Percentiles rank a stretch among this genome's conserved stretches.
Evolutionary conservation across 345 rosid genomes (phyloP).

Genomic region (Erucastrum elatum): DNA sequence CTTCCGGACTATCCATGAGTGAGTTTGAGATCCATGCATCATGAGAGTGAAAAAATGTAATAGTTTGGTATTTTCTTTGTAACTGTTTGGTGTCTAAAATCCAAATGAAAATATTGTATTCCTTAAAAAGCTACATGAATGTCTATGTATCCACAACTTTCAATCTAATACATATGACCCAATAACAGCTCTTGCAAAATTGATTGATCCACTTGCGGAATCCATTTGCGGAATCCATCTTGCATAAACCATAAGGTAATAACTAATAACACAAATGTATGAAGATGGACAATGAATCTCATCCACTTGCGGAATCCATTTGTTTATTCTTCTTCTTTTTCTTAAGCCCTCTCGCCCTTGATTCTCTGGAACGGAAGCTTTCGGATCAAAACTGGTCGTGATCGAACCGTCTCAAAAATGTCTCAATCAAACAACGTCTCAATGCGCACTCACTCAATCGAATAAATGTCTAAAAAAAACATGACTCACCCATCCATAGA

Average conservation of each 20-base stretch:
- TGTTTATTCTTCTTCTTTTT: background rate
- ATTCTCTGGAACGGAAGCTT: background rate
- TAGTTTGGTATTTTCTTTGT: constrained; percentile 19
- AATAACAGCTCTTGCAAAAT: constrained; percentile 15
- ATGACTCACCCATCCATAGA: too few relatives aligned
- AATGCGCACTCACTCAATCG: too few relatives aligned
- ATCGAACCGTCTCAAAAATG: too few relatives aligned
- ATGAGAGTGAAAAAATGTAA: background rate
- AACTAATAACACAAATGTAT: background rate
- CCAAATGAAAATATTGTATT: background rate
- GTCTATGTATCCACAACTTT: constrained; percentile 24
- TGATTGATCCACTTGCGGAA: too few relatives aligned
- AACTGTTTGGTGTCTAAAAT: background rate
- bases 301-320: background rate
- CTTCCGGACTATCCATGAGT: constrained; percentile 47
- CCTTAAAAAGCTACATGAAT: constrained; percentile 7
- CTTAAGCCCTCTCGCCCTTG: background rate
- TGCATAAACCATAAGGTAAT: background rate
- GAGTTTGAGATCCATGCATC: constrained; percentile 16
- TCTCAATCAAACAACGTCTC: too few relatives aligned
- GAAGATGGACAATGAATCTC: background rate
- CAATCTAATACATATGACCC: constrained; percentile 21
- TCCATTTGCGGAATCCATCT: too few relatives aligned
- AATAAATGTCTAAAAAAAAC: too few relatives aligned
- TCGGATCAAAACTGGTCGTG: background rate